Evolutionary conservation across 2,329 filamentous ascomycete genomes (phyloP).

Genomic region (Xylaria digitata): DNA sequence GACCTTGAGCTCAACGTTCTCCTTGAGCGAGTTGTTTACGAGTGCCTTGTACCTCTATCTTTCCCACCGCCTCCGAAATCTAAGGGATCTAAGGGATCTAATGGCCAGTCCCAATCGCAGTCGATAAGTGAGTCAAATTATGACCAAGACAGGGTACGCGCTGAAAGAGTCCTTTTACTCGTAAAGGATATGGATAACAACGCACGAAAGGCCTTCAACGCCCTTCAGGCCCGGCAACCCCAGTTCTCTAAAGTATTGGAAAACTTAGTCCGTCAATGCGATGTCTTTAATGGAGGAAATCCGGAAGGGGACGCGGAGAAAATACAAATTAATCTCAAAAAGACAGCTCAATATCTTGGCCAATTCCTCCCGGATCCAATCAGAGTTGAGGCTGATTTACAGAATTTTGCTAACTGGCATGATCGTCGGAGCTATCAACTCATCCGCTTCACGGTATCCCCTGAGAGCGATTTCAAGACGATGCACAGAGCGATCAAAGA

Average conservation of each 20-base stretch:
- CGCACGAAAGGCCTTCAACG: slow-evolving; percentile 89
- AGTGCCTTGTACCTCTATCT: slow-evolving; percentile 87
- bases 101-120: slow-evolving; percentile 66
- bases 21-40: slow-evolving; percentile 85
- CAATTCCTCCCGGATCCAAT: slow-evolving; percentile 80
- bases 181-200: slow-evolving; percentile 80
- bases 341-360: slow-evolving; percentile 77
- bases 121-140: slow-evolving; percentile 57
- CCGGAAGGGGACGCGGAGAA: slow-evolving; percentile 77
- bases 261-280: slow-evolving; percentile 84
- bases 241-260: slow-evolving; percentile 78
- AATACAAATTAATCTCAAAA: slow-evolving; percentile 76
- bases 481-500: slow-evolving; percentile 92
- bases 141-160: slow-evolving; percentile 81
- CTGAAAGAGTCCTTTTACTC: slow-evolving; percentile 85
- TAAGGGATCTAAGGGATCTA: slow-evolving; percentile 70
- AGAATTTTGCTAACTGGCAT: slow-evolving; percentile 90
- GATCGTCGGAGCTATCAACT: slow-evolving; percentile 92
- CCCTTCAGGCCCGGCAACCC: slow-evolving; percentile 82
- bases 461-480: slow-evolving; percentile 91
- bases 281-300: slow-evolving; percentile 89
- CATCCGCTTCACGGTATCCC: slow-evolving; percentile 84
- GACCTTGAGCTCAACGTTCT: slow-evolving; percentile 86
- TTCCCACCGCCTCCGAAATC: slow-evolving; percentile 78
- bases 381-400: slow-evolving; percentile 79